phyloP scores from a whole-genome alignment of 805 yeast genomes.

The Candida multigemmis region DNA sequence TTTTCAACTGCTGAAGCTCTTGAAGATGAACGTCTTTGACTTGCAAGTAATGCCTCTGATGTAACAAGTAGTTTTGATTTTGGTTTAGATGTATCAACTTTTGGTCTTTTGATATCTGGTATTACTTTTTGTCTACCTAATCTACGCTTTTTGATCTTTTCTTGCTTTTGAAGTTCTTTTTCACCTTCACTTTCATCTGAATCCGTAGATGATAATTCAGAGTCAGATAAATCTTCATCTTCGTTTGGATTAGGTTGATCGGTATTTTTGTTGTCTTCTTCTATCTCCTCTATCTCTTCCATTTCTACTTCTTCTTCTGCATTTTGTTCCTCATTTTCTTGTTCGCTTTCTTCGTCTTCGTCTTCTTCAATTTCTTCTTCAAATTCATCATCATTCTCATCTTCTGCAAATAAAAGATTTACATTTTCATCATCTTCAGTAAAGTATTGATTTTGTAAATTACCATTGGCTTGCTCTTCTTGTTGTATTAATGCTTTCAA shows the following conservation, averaged over 20 bases:
- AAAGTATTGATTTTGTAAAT: constrained; percentile 12
- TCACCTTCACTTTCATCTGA: constrained; percentile 66
- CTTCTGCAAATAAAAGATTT: constrained; percentile 57
- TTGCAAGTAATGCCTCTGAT: constrained; percentile 42
- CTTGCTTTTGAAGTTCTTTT: constrained; percentile 44
- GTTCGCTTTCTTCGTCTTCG: constrained; percentile 9
- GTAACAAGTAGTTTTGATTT: constrained; percentile 24
- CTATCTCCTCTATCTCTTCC: constrained; percentile 10
- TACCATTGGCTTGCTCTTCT: constrained; percentile 44
- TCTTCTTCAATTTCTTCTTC: constrained; percentile 17
- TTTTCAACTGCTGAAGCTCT: constrained; percentile 71
- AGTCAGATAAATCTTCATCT: constrained; percentile 49
- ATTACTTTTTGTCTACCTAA: constrained; percentile 12
- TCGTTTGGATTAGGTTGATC: constrained; percentile 7
- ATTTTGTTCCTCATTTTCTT: constrained; percentile 7
- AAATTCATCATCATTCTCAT: constrained; percentile 20
- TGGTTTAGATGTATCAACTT: constrained; percentile 9
- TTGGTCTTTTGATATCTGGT: constrained; percentile 25
- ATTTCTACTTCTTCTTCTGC: constrained; percentile 7
- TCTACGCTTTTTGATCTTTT: constrained; percentile 22
- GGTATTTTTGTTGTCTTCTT: constrained; percentile 9
- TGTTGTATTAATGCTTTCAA: constrained; percentile 63
- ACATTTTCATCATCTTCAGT: constrained; percentile 73
- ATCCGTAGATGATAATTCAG: constrained; percentile 41
- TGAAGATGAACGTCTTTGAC: constrained; percentile 61